phyloP scores from a whole-genome alignment of 768 basidiomycete species.

The Termitomyces sp. region DNA sequence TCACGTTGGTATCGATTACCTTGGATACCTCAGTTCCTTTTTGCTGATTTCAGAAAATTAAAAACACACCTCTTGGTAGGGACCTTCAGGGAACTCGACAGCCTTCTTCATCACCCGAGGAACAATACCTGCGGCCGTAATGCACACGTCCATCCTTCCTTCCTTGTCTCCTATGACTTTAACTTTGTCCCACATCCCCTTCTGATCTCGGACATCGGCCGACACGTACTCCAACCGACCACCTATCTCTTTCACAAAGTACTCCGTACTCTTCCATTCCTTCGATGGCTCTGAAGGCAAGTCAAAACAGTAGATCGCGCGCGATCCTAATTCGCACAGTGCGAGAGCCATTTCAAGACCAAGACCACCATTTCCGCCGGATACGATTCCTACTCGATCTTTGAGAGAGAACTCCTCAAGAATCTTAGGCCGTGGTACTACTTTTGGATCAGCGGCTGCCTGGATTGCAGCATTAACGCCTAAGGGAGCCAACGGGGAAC shows the following conservation, averaged over 20 bases:
- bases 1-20: slow-evolving; percentile 68
- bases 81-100: slow-evolving; percentile 55
- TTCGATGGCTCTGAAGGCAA: slow-evolving; percentile 49
- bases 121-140: slow-evolving; percentile 75
- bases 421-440: slow-evolving; percentile 43
- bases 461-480: slow-evolving; percentile 58
- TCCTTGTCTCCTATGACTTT: slow-evolving; percentile 51
- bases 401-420: neutral
- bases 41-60: neutral
- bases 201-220: slow-evolving; percentile 64
- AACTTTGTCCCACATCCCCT: slow-evolving; percentile 49
- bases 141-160: slow-evolving; percentile 37
- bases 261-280: slow-evolving; percentile 50
- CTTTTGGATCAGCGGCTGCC: slow-evolving; percentile 29
- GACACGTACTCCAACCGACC: slow-evolving; percentile 55
- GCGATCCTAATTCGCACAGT: slow-evolving; percentile 67
- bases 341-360: slow-evolving; percentile 16
- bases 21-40: slow-evolving; percentile 15
- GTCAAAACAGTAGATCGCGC: slow-evolving; percentile 66
- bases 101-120: slow-evolving; percentile 46
- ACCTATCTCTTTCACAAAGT: slow-evolving; percentile 44
- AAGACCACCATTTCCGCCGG: neutral
- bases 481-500: slow-evolving; percentile 59
- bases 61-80: slow-evolving; percentile 50
- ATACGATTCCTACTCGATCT: neutral